Evolutionary conservation across 257 asterid species (phyloP).

Genomic region (Plantago elongata): DNA sequence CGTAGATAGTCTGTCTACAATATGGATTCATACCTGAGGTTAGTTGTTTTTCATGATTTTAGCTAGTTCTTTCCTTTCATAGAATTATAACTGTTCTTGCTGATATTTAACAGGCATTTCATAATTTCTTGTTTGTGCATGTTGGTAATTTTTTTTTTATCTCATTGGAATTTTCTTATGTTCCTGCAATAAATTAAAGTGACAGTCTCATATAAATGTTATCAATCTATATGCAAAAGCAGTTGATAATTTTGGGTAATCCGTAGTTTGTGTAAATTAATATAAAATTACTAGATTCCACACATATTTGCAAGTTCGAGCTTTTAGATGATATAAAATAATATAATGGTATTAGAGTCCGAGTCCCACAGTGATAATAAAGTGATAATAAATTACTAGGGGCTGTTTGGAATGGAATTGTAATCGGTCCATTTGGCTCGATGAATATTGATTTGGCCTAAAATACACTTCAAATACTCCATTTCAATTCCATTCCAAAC

Average conservation of each 20-base stretch:
- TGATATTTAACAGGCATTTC: constrained; percentile 6
- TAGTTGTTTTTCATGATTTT: constrained; percentile 12
- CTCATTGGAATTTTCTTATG: background rate
- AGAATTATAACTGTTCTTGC: background rate
- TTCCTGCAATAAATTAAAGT: background rate
- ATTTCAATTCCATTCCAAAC: too few relatives aligned
- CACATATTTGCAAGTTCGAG: too few relatives aligned
- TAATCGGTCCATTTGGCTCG: too few relatives aligned
- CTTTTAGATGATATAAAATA: too few relatives aligned
- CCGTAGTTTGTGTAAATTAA: background rate
- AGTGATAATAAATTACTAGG: too few relatives aligned
- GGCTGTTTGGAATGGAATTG: too few relatives aligned
- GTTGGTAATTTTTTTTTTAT: background rate
- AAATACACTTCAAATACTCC: too few relatives aligned
- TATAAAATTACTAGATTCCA: too few relatives aligned
- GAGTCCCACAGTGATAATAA: too few relatives aligned
- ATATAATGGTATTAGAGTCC: too few relatives aligned
- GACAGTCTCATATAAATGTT: background rate
- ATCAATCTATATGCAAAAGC: background rate
- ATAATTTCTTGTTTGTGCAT: constrained; percentile 6
- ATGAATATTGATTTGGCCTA: too few relatives aligned
- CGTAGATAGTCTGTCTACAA: constrained; percentile 33
- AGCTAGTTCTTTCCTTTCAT: background rate
- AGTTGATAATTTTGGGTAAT: background rate
- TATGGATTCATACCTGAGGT: constrained; percentile 61